These are phyloP conservation scores for Diplogelasinospora grovesii DNA, from an alignment of 495 filamentous ascomycete genomes.

Conservation along the genomic window DNA sequence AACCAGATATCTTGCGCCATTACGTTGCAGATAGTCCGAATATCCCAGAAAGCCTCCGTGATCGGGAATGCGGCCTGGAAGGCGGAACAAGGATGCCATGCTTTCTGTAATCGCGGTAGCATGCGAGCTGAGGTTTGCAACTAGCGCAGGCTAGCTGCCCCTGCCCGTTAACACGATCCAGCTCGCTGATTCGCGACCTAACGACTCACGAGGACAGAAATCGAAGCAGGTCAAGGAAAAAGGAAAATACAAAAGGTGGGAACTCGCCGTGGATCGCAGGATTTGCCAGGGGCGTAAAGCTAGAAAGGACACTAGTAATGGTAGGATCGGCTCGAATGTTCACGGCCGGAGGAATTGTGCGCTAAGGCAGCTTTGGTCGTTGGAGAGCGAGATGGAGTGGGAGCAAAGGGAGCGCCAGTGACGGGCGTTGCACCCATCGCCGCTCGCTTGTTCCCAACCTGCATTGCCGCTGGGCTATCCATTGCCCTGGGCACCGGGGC, in stretches of 20 bases:
- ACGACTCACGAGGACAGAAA: conserved; percentile 14
- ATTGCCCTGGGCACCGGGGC: conserved; percentile 8
- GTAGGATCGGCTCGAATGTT: too few relatives aligned
- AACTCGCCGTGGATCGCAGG: too few relatives aligned
- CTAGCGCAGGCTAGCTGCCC: too few relatives aligned
- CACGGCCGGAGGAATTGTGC: conserved; percentile 4
- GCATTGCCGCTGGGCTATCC: conserved; percentile 14
- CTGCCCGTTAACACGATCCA: not conserved
- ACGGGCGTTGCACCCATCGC: conserved; percentile 4
- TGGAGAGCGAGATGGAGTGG: conserved; percentile 6
- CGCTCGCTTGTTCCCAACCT: conserved; percentile 3
- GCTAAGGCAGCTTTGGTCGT: not conserved
- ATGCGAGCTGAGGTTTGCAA: too few relatives aligned
- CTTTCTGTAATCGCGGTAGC: too few relatives aligned
- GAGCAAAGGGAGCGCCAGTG: conserved; percentile 3
- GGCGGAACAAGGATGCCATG: conserved; percentile 15
- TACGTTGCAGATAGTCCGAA: not conserved
- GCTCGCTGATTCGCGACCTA: conserved; percentile 6
- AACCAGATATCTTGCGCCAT: not conserved
- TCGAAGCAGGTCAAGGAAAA: not conserved
- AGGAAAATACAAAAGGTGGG: too few relatives aligned
- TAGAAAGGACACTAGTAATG: too few relatives aligned
- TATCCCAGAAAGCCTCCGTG: conserved; percentile 9
- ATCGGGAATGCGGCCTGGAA: conserved; percentile 12
- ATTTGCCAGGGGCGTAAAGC: too few relatives aligned